Evolutionary conservation across 805 yeast genomes (phyloP), one percentile per base, ranked within the genome.

Genomic region (Barnettozyma wickerhamii): DNA sequence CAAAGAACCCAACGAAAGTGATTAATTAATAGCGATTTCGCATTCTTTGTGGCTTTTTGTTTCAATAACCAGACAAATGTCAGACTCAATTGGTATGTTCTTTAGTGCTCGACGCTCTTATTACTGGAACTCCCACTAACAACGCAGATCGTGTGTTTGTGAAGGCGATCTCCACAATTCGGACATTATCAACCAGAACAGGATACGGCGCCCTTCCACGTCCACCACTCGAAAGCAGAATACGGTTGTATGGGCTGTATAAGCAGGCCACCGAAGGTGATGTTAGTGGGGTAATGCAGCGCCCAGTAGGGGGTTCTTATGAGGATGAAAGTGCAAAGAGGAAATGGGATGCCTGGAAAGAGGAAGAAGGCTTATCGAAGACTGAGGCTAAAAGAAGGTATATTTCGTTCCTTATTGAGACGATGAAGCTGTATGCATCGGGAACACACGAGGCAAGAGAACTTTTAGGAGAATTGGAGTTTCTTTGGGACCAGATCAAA

Each of bases 181-280:
- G 83, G 46, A 75, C 89, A 2, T 66, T 87, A 32, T 81, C 91
- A 3, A 72, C 84, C 6, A 68, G 81, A 40, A 69, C 82, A 17
- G 76, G 78, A 33, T 69, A 75, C 45, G 80, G 80, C 13, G 66
- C 81, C 9, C 63, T 84, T 21, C 88, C 90, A 1, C 70, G 90
- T 20, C 95, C 95, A 0, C 89, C 93, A 0, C 73, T 84, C 3
- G 82, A 79, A 39, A 75, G 69, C 45, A 61, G 95, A 26, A 77
- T 82, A 43, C 71, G 71, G 48, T 68, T 87, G 4, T 87, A 87
- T 58, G 95, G 95, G 0, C 69, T 87, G 37, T 87, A 86, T 63
- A 88, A 87, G 53, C 96, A 87, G 57, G 90, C 95, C 2, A 87
- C 95, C 1, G 68, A 85, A 60, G 96, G 96, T 7, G 79, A 87